These are phyloP conservation scores for Alloteropsis angusta DNA, from an alignment of 202 grass and related monocot species.

Conservation along the genomic window DNA sequence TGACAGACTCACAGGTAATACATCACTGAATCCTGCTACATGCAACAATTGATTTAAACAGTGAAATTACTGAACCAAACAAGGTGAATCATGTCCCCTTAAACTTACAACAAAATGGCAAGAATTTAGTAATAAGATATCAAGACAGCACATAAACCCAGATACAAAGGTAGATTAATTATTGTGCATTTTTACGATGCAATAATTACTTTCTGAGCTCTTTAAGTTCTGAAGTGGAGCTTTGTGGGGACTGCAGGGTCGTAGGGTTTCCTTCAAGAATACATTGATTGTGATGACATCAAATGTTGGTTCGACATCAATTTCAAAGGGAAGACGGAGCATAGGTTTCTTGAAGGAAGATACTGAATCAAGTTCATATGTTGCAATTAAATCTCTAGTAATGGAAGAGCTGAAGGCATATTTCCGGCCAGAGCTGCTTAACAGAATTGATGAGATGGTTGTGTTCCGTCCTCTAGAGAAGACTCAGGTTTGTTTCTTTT, in stretches of 20 bases:
- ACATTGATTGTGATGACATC: conserved; percentile 98
- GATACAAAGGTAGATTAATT: not conserved
- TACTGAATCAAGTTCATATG: conserved; percentile 53
- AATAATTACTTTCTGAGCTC: not conserved
- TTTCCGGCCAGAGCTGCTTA: conserved; percentile 91
- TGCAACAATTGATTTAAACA: not conserved
- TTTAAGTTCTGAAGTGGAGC: not conserved
- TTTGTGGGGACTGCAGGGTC: conserved; percentile 58
- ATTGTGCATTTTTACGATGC: not conserved
- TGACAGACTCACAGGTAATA: conserved; percentile 80
- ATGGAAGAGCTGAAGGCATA: conserved; percentile 78
- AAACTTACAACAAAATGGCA: not conserved
- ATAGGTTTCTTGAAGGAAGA: conserved; percentile 73
- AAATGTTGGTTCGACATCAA: conserved; percentile 88
- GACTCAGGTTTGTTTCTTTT: conserved; percentile 52
- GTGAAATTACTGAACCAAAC: not conserved
- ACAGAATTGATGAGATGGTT: conserved; percentile 93
- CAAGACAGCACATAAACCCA: not conserved
- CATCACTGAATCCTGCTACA: not conserved
- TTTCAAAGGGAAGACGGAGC: conserved; percentile 59
- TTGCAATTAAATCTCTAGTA: conserved; percentile 72
- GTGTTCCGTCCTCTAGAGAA: conserved; percentile 82
- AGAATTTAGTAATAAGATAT: not conserved
- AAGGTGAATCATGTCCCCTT: not conserved
- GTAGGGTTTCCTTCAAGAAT: conserved; percentile 89